Conservation (phyloP, 208 protist genomes). For the Hexamita inflata region DNA sequence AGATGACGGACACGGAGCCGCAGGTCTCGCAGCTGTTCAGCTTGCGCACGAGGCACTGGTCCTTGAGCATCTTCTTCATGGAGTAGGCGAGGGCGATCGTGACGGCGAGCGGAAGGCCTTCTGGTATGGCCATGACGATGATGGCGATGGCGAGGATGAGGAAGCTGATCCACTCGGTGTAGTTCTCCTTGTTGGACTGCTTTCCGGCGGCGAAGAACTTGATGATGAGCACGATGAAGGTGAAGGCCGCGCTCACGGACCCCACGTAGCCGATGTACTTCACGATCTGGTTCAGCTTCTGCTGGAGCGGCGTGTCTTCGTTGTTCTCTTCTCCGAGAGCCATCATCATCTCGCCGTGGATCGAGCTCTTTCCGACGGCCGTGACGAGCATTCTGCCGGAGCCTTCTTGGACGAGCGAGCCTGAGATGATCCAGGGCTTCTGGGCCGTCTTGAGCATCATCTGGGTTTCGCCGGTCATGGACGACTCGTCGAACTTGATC, state of each 20-base stretch:
- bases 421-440: slow-evolving; percentile 61
- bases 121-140: slow-evolving; percentile 80
- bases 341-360: slow-evolving; percentile 56
- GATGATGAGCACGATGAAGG: slow-evolving; percentile 49
- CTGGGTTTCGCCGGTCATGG: slow-evolving; percentile 76
- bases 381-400: slow-evolving; percentile 48
- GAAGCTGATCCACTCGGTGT: slow-evolving; percentile 49
- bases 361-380: slow-evolving; percentile 64
- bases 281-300: slow-evolving; percentile 58
- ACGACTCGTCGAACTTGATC: slow-evolving; percentile 64
- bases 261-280: slow-evolving; percentile 65
- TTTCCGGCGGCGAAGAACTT: not conserved
- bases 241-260: slow-evolving; percentile 54
- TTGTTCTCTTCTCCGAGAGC: slow-evolving; percentile 43
- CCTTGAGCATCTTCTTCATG: slow-evolving; percentile 85
- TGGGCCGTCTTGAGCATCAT: slow-evolving; percentile 58
- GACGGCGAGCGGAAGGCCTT: slow-evolving; percentile 83
- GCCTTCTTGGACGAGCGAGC: slow-evolving; percentile 57
- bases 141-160: slow-evolving; percentile 77
- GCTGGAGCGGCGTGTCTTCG: slow-evolving; percentile 71
- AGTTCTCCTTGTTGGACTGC: not conserved
- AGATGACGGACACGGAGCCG: slow-evolving; percentile 70
- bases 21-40: slow-evolving; percentile 83
- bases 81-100: slow-evolving; percentile 85
- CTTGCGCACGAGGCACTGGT: slow-evolving; percentile 85